These are phyloP conservation scores for Striga hermonthica DNA, from an alignment of 305 asterid species.

Conservation along the genomic window DNA sequence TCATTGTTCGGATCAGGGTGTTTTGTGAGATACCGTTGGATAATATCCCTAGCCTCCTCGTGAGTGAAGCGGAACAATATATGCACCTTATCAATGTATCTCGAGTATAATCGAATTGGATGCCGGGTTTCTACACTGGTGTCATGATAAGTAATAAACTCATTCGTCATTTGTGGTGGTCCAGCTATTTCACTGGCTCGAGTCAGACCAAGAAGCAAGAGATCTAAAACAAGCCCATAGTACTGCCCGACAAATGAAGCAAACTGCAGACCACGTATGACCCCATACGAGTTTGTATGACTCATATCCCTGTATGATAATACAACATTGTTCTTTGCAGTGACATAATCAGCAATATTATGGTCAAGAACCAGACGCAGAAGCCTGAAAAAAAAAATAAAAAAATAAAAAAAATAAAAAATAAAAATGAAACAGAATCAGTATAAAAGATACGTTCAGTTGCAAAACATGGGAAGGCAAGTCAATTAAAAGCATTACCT, in stretches of 20 bases:
- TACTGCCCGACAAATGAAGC: conserved; percentile 98
- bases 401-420: conserved; percentile 29
- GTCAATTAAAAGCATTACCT: conserved; percentile 38
- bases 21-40: conserved; percentile 98
- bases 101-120: conserved; percentile 89
- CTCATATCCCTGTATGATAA: conserved; percentile 99
- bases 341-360: conserved; percentile 97
- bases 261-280: conserved; percentile 98
- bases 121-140: conserved; percentile 86
- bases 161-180: conserved; percentile 98
- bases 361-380: conserved; percentile 94
- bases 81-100: conserved; percentile 97
- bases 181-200: conserved; percentile 99
- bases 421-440: conserved; percentile 15
- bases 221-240: conserved; percentile 95
- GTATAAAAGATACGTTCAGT: neutral
- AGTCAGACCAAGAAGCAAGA: conserved; percentile 92
- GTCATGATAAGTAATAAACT: conserved; percentile 89
- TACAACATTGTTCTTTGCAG: conserved; percentile 95
- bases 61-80: conserved; percentile 94
- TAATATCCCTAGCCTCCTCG: conserved; percentile 98
- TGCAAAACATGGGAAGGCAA: neutral
- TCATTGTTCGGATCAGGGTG: conserved; percentile 99
- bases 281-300: conserved; percentile 97
- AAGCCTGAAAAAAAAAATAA: conserved; percentile 62